Base-by-base conservation (phyloP, 306 rosid species). In the Pyrus communis region DNA sequence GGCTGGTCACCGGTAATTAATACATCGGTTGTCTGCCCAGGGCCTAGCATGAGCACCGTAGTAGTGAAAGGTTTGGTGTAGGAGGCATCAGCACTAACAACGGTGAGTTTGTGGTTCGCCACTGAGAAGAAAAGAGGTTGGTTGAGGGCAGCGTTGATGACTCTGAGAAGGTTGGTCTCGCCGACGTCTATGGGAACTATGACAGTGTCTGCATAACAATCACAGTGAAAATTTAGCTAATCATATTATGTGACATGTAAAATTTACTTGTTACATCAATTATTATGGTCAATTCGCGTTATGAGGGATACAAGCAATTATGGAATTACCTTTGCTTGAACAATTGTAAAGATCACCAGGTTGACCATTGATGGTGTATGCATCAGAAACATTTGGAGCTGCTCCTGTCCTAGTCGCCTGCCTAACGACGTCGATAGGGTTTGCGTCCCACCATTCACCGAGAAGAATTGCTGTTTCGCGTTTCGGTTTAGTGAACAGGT, bases 381-480 rank as follows among this genome's bases (percentile, higher is more conserved):
- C 78, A 60, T 78, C 64, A 0, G 87, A 81, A 3, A 7, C 0
- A 3, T 63, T 61, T 27, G 75, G 82, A 38, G 81, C 78, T 1
- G 46, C 80, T 27, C 85, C 83, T 0, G 73, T 67, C 55, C 55
- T 19, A 1, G 49, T 11, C 5, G 82, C 87, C 2, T 54, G n/a
- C 21, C 86, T 88, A 65, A 91, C 51, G 18, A 95, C 97, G 69
- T 89, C 93, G 0, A 95, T 74, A 15, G 99, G 99, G 78, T 95
- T 89, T 35, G 88, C 81, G 64, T 95, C 87, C 99, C 99, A 95
- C 99, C 97, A 92, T 88, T 95, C 99, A 63, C 99, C 99, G 59
- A 96, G 88, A 76, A 92, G 86, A 81, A 96, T 70, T 10, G 91
- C 70, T 35, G 89, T 77, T 45, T 96, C 96, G 1, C 84, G 88